These are phyloP conservation scores for Paraphoma sp. DNA, from an alignment of 2,329 filamentous ascomycete genomes.

Conservation along the genomic window DNA sequence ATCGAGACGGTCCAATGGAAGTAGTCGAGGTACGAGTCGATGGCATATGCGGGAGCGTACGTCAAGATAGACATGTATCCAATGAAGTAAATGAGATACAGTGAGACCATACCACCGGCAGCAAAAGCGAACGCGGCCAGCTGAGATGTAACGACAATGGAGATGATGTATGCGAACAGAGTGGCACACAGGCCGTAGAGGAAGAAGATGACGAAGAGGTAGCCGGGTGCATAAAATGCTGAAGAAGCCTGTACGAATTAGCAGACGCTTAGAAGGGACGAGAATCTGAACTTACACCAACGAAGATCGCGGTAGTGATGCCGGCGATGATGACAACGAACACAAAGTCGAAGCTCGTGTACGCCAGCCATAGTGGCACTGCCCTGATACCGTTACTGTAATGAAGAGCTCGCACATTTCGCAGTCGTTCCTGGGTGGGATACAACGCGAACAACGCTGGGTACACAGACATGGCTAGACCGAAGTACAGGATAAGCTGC, in stretches of 20 bases:
- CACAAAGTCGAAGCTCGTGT: conserved; percentile 79
- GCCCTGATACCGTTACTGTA: conserved; percentile 91
- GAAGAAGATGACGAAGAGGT: conserved; percentile 80
- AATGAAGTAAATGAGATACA: conserved; percentile 58
- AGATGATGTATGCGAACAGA: conserved; percentile 80
- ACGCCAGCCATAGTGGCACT: conserved; percentile 83
- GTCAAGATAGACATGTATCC: conserved; percentile 67
- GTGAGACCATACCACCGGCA: conserved; percentile 72
- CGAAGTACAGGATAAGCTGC: conserved; percentile 82
- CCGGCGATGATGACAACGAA: conserved; percentile 73
- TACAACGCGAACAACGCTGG: conserved; percentile 90
- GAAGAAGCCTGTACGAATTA: conserved; percentile 53
- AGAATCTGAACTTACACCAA: conserved; percentile 48
- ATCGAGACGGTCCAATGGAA: conserved; percentile 78
- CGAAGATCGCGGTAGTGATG: conserved; percentile 73
- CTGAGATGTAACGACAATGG: conserved; percentile 79
- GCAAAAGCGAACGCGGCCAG: conserved; percentile 85
- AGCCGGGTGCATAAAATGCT: conserved; percentile 80
- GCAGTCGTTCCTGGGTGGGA: conserved; percentile 80
- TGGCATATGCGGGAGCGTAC: conserved; percentile 72
- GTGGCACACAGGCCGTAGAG: conserved; percentile 82
- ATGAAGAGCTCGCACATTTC: conserved; percentile 81
- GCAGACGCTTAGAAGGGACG: not conserved
- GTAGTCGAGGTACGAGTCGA: conserved; percentile 71
- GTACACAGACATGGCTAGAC: conserved; percentile 77